Evolutionary conservation across 805 yeast genomes (phyloP).

Genomic region (Myxozyma geophila): DNA sequence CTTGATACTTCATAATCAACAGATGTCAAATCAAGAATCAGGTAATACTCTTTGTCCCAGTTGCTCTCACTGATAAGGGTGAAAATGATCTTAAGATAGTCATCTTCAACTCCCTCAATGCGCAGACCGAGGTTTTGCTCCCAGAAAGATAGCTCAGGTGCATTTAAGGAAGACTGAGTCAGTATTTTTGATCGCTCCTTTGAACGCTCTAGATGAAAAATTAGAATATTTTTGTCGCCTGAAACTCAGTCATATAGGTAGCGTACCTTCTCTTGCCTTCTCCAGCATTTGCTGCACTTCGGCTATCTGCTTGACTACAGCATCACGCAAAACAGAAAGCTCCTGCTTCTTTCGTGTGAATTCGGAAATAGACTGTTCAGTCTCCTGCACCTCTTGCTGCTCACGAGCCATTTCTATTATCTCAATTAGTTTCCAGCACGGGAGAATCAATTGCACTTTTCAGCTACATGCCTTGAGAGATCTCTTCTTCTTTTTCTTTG

Average conservation of each 20-base stretch:
- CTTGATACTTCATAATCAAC: slow-evolving; percentile 49
- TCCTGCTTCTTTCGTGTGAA: slow-evolving; percentile 40
- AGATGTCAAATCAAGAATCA: slow-evolving; percentile 54
- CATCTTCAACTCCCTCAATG: slow-evolving; percentile 56
- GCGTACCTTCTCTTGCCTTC: slow-evolving; percentile 44
- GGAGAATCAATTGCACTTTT: not conserved
- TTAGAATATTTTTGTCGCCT: not conserved
- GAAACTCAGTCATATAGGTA: not conserved
- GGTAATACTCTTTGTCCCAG: slow-evolving; percentile 49
- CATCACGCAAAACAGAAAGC: slow-evolving; percentile 33
- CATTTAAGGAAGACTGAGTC: slow-evolving; percentile 54
- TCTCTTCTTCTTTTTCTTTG: slow-evolving; percentile 33
- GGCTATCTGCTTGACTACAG: slow-evolving; percentile 41
- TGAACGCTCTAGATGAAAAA: slow-evolving; percentile 37
- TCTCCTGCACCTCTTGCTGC: slow-evolving; percentile 39
- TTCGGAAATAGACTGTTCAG: slow-evolving; percentile 39
- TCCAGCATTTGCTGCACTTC: slow-evolving; percentile 46
- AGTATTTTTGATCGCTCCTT: slow-evolving; percentile 46
- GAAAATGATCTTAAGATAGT: slow-evolving; percentile 55
- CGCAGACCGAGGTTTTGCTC: slow-evolving; percentile 61
- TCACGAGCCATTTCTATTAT: slow-evolving; percentile 36
- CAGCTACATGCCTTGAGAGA: slow-evolving; percentile 18
- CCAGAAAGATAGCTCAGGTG: slow-evolving; percentile 57
- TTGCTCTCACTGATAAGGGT: slow-evolving; percentile 54
- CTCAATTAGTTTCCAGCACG: too few species aligned